Evolutionary conservation across 257 asterid species (phyloP), one percentile per base, ranked within the genome.

Genomic region (Hygrophila difformis): DNA sequence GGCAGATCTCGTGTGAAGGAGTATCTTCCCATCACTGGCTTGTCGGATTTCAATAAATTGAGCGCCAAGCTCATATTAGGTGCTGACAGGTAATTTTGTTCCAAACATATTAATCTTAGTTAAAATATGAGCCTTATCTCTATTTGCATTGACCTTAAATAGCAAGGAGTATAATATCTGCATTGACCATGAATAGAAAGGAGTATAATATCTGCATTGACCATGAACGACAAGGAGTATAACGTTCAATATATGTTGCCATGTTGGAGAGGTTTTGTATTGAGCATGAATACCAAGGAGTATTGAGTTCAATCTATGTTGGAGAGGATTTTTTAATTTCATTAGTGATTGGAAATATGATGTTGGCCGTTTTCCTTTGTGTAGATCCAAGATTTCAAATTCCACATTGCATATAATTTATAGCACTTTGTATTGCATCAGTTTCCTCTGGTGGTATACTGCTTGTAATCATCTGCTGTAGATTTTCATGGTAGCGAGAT

Each of bases 11-110:
- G 88, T 19, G 82, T 82, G 63, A 87, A 87, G 75, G 97, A 87
- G 71, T 87, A 87, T 65, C 81, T 87, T 16, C 92, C 97, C 3
- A 87, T 87, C 59, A 80, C 77, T 70, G 97, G 97, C 14, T 53
- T 87, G 72, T 79, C 84, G 28, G 95, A 84, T 53, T 87, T 87
- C 62, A 87, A 87, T 48, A 84, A 81, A 66, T 60, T 84, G 71
- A 87, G 97, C 62, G 97, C 97, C 34, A 84, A 78, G 74, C 92
- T 84, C 62, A 84, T 87, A 59, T 84, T 87, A 63, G 98, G 96
- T 51, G 79, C 82, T 49, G 87, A 82, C 77, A 82, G 96, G 98
- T 91, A 68, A 29, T 17, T 11, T 16, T 42, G 14, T 33, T 38
- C n/a, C n/a, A n/a, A n/a, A n/a, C n/a, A n/a, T n/a, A n/a, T n/a